Evolutionary conservation across 148 eudicot species (phyloP), one percentile per base, ranked within the genome.

Genomic region (Arbutus unedo): DNA sequence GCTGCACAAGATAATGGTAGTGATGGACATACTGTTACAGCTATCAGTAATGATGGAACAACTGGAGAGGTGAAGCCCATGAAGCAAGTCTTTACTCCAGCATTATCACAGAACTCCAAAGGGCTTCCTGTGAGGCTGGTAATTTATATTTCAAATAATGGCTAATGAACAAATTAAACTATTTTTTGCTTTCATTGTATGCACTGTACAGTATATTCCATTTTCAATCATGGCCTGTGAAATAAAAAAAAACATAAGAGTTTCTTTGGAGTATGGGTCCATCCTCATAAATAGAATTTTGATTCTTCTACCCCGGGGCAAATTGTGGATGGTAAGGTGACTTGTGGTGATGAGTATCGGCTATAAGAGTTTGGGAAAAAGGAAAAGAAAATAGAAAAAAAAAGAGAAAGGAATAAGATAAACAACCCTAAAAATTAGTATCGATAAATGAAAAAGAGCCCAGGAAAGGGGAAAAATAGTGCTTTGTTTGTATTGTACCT

Each of bases 81-180:
- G 68, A 90, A 91, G 85, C 51, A 79, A 68, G 60, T 84, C 47
- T 72, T 86, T 81, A 81, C 88, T 81, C 92, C 93, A 13, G 88
- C 93, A 59, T 66, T 87, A 81, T 83, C 89, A 83, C 90, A 91
- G 79, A 96, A 94, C 89, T 83, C 93, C 83, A 94, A 93, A 88
- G 99, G 98, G 85, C 93, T 96, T 80, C 99, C 99, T 59, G 54
- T 94, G 45, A 92, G 98, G 82, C 81, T 71, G 91, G 99, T 96
- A 90, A 84, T 88, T 66, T 76, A 44, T 77, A 21, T 15, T 41
- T 70, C 38, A 43, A 5, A 59, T 53, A 55, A 55, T 15, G n/a
- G n/a, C 14, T 25, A 19, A 15, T 51, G 15, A 25, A 48, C 41
- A 31, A 3, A 74, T 74, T 62, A 49, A 41, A n/a, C 31, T 57